Percentiles rank a stretch among this genome's conserved stretches.
Conservation (phyloP, 1,139 yeast species). For the Kurtzmaniella quercitrusa region DNA sequence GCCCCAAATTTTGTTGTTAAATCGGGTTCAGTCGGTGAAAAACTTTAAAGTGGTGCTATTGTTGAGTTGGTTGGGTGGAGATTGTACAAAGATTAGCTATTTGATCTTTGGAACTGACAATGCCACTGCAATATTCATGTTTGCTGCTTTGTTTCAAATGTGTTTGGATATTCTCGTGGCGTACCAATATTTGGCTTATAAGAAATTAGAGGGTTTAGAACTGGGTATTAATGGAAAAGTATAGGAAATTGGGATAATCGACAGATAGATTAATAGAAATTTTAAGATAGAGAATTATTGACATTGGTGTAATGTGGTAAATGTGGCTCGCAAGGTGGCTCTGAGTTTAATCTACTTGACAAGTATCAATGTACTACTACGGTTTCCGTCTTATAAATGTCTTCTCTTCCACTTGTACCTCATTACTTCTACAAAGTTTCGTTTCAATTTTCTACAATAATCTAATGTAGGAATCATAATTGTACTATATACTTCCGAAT, state of each 20-base stretch:
- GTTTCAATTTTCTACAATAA: no score
- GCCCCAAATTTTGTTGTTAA: slow-evolving; percentile 77
- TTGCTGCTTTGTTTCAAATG: slow-evolving; percentile 83
- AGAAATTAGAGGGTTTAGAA: slow-evolving; percentile 12
- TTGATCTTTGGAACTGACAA: slow-evolving; percentile 68
- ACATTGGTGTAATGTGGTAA: no score
- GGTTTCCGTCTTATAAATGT: no score
- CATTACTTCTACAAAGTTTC: not conserved
- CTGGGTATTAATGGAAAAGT: not conserved
- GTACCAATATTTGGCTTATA: slow-evolving; percentile 64
- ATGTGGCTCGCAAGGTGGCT: no score
- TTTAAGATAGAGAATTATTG: no score
- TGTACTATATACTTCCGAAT: not conserved
- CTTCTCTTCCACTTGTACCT: no score
- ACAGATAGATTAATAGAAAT: not conserved
- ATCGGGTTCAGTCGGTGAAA: slow-evolving; percentile 64
- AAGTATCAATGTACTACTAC: no score
- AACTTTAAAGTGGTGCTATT: slow-evolving; percentile 75
- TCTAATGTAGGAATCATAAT: not conserved
- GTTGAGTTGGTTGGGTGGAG: slow-evolving; percentile 88
- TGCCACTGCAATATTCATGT: slow-evolving; percentile 62
- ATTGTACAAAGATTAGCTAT: slow-evolving; percentile 70
- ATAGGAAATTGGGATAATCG: not conserved
- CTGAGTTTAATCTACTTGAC: no score
- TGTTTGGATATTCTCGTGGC: slow-evolving; percentile 71